Percentiles rank a stretch among this genome's conserved stretches.
Conservation (phyloP, 192 early-diverging fungal species). For the Coemansia sp. region DNA sequence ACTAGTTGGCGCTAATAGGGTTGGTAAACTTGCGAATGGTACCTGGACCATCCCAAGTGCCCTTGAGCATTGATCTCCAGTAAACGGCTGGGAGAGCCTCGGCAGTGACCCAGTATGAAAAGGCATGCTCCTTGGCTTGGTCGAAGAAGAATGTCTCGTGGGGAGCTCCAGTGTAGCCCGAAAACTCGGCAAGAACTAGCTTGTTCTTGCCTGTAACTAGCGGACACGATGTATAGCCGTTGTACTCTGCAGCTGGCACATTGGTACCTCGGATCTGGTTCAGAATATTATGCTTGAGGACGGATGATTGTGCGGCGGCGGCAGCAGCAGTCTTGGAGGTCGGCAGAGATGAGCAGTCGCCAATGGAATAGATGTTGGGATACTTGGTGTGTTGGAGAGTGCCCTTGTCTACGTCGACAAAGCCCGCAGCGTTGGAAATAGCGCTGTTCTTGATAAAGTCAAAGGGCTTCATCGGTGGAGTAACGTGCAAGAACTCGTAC, state of each 20-base stretch:
- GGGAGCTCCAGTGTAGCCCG: conserved; percentile 71
- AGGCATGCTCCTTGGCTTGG: conserved; percentile 72
- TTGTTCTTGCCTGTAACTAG: conserved; percentile 80
- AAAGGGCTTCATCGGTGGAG: conserved; percentile 82
- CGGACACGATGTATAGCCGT: conserved; percentile 86
- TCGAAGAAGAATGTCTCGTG: conserved; percentile 85
- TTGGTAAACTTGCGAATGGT: conserved; percentile 65
- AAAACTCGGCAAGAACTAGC: conserved; percentile 87
- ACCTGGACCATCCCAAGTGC: conserved; percentile 76
- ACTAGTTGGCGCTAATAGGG: conserved; percentile 39
- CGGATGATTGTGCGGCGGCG: conserved; percentile 78
- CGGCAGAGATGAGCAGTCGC: conserved; percentile 83
- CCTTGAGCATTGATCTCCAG: conserved; percentile 82
- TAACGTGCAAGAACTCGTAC: conserved; percentile 87
- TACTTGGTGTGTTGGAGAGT: conserved; percentile 82
- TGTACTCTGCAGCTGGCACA: conserved; percentile 63
- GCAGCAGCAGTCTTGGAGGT: conserved; percentile 93
- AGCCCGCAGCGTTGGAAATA: conserved; percentile 78
- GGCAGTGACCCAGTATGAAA: conserved; percentile 75
- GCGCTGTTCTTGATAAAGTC: conserved; percentile 73
- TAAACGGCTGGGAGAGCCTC: conserved; percentile 80
- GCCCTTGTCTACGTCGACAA: conserved; percentile 79
- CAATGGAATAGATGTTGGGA: conserved; percentile 78
- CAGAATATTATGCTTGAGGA: conserved; percentile 77
- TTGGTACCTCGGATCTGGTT: conserved; percentile 61